Evolutionary conservation across 2,329 filamentous ascomycete species (phyloP).

Genomic region (Botrytis fragariae): DNA sequence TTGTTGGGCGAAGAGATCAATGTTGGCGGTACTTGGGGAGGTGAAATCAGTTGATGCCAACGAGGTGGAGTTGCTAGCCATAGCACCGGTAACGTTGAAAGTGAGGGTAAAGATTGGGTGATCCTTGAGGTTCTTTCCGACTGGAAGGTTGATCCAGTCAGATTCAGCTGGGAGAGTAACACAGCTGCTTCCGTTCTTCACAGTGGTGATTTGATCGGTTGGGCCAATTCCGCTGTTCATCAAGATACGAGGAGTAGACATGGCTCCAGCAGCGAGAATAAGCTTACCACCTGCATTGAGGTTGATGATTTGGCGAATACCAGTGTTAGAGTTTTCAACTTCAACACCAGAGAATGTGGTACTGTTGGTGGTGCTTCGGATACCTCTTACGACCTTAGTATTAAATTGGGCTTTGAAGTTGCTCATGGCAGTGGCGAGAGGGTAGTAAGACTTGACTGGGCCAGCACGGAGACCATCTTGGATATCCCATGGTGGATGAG

Average conservation of each 20-base stretch:
- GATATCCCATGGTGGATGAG: conserved; percentile 65
- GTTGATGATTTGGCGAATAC: conserved; percentile 40
- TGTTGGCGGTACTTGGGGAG: conserved; percentile 44
- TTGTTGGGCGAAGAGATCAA: conserved; percentile 28
- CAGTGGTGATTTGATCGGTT: conserved; percentile 40
- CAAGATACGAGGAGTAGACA: conserved; percentile 34
- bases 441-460: conserved; percentile 67
- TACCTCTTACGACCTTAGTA: conserved; percentile 61
- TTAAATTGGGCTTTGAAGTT: conserved; percentile 67
- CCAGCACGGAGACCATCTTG: conserved; percentile 61
- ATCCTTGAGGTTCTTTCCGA: conserved; percentile 57
- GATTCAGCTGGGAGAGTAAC: conserved; percentile 44
- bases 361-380: conserved; percentile 50
- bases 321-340: conserved; percentile 29
- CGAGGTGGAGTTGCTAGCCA: conserved; percentile 6
- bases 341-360: conserved; percentile 64
- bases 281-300: conserved; percentile 32
- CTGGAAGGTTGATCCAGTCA: conserved; percentile 58
- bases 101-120: conserved; percentile 47
- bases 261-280: conserved; percentile 30
- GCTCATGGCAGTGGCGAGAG: conserved; percentile 52
- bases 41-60: conserved; percentile 41
- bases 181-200: conserved; percentile 28
- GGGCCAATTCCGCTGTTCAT: conserved; percentile 36
- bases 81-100: conserved; percentile 27